Evolutionary conservation across 495 filamentous ascomycete species (phyloP), one percentile per base, ranked within the genome.

Genomic region (Trichoderma parareesei): DNA sequence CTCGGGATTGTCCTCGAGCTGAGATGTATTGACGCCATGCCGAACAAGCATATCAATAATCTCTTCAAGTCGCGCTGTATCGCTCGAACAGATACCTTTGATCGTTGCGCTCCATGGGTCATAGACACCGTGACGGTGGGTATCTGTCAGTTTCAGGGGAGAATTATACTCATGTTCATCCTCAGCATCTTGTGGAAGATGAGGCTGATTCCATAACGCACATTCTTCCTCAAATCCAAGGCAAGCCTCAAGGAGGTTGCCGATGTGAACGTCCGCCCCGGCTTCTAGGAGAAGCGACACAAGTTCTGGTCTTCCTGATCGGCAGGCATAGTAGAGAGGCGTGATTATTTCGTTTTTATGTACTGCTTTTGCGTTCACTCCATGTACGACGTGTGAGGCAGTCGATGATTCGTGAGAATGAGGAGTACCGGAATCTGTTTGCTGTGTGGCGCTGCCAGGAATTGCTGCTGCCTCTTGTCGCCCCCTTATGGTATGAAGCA

Each of bases 261-360:
- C 33, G n/a, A 46, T 33, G 11, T 62, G 69, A 9, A 70, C 69
- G 65, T 71, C 59, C 4, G 75, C 76, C 6, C 75, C 75, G n/a
- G 71, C 69, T 3, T 70, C 20, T 3, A 79, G 69, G 0, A 81
- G 68, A 2, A 79, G 63, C 3, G 38, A 60, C 27, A 76, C 72
- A 6, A 66, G 75, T 66, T 79, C 74, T 38, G 60, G 66, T 60
- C 74, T 65, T 13, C 76, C 78, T 8, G 73, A 76, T 16, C 65
- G 60, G 68, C 77, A 77, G 3, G 77, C 78, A 10, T 71, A 67
- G 61, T 74, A 74, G 1, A 80, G 65, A 0, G 76, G 70, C 0
- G 76, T 57, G 7, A 35, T 37, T 14, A 4, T 13, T 0, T 57
- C 18, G 0, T 35, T 2, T 14, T 14, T 27, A 33, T 6, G 9